These are phyloP conservation scores for Amanita molliuscula DNA, from an alignment of 768 basidiomycete species.

Conservation along the genomic window DNA sequence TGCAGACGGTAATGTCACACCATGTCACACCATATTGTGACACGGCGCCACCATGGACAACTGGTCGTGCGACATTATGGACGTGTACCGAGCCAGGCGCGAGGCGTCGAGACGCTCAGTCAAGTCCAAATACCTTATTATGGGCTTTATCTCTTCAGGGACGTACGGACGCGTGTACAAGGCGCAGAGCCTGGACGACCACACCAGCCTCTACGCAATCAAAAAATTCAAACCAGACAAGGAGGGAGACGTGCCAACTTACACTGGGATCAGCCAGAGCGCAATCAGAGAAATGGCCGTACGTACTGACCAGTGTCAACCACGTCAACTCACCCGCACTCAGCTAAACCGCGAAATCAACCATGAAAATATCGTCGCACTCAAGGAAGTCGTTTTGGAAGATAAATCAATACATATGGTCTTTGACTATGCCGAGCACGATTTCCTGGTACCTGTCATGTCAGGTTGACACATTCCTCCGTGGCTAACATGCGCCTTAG, in stretches of 20 bases:
- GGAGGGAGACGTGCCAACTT: slow-evolving; percentile 91
- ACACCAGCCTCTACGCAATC: slow-evolving; percentile 78
- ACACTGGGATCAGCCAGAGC: slow-evolving; percentile 97
- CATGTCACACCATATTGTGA: neutral
- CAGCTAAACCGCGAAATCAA: slow-evolving; percentile 84
- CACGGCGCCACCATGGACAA: slow-evolving; percentile 17
- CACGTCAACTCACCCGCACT: neutral
- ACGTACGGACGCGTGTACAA: slow-evolving; percentile 99
- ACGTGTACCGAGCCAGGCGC: slow-evolving; percentile 69
- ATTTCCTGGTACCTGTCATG: slow-evolving; percentile 71
- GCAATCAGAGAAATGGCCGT: slow-evolving; percentile 96
- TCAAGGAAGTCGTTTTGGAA: slow-evolving; percentile 93
- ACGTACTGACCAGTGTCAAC: neutral
- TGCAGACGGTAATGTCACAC: neutral
- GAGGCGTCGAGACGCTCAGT: slow-evolving; percentile 62
- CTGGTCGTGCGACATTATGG: slow-evolving; percentile 66
- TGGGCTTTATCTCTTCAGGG: slow-evolving; percentile 97
- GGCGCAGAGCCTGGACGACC: slow-evolving; percentile 67
- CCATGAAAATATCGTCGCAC: slow-evolving; percentile 84
- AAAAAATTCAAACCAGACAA: slow-evolving; percentile 99
- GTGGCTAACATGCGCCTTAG: slow-evolving; percentile 25
- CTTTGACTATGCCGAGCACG: slow-evolving; percentile 98
- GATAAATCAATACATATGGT: slow-evolving; percentile 99
- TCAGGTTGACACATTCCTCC: neutral
- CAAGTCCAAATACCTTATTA: slow-evolving; percentile 76